Evolutionary conservation across 345 rosid species (phyloP).

Genomic region (Sisymbrium altissimum): DNA sequence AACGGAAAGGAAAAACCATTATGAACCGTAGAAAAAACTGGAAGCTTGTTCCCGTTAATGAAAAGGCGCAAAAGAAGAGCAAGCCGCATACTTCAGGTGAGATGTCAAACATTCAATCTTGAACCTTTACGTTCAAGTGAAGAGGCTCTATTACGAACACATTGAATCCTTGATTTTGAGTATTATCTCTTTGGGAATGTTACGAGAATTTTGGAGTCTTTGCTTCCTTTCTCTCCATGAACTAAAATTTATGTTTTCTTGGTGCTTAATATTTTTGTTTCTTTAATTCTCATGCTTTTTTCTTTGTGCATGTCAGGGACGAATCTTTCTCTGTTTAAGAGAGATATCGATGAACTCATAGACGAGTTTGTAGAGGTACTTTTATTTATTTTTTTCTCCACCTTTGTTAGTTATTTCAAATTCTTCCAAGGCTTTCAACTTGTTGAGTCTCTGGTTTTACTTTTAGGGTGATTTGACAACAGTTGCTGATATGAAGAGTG

Average conservation of each 20-base stretch:
- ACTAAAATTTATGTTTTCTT: not conserved
- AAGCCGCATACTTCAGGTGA: not conserved
- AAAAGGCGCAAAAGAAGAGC: not conserved
- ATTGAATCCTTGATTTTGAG: not conserved
- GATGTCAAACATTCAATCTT: not conserved
- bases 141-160: not conserved
- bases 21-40: not conserved
- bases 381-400: not conserved
- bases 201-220: not conserved
- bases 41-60: not conserved
- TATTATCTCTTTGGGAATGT: not conserved
- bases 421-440: not conserved
- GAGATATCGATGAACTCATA: constrained; percentile 62
- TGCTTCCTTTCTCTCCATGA: not conserved
- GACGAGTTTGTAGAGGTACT: constrained; percentile 50
- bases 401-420: not conserved
- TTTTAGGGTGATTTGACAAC: constrained; percentile 42
- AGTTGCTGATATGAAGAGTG: constrained; percentile 57
- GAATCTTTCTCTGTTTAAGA: constrained; percentile 53
- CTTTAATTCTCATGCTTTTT: no score
- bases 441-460: not conserved
- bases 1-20: not conserved
- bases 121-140: not conserved
- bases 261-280: no score
- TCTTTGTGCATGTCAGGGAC: constrained; percentile 12